Base-by-base conservation (phyloP, 345 rosid species). In the Ailanthus altissimus region DNA sequence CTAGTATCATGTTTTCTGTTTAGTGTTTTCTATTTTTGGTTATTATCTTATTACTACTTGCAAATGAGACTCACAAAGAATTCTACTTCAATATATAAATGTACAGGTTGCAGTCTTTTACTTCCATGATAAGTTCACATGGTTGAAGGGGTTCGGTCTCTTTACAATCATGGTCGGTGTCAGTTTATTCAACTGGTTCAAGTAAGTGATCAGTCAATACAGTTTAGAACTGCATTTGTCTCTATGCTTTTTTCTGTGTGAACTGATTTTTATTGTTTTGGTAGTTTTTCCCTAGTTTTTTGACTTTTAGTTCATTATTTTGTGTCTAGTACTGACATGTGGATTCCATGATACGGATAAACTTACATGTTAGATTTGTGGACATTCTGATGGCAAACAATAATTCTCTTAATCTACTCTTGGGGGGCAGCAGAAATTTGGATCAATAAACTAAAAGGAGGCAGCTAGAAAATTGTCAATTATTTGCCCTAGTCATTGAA, bases 141-240 rank as follows among this genome's bases (percentile, higher is more conserved):
- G 95, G 99, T 84, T 96, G 70, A 96, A 94, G 87, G 99, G 97
- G 65, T 72, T 80, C 72, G 99, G 99, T 68, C 98, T 96, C 63
- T 32, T 87, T 77, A 88, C 87, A 40, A 96, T 96, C 56, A 92
- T 96, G 93, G 60, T 88, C 70, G 98, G 98, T 51, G 98, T 96
- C 79, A 78, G 97, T 85, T 87, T 96, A 75, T 96, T 93, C 89
- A 96, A 96, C 78, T 94, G 94, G 98, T 96, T 88, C 97, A 96
- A 93, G 99, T 96, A 91, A 93, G 99, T 92, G 43, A 67, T 59
- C 14, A 8, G 15, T 71, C 77, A 72, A 21, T 53, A 7, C 72
- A 21, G 8, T 80, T 60, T 47, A 10, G 8, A 73, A 46, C 28
- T 67, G 4, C 20, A 62, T 36, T 67, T 38, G 25, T 12, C 25